These are phyloP conservation scores for Xylariales sp. DNA, from an alignment of 2,329 filamentous ascomycete species.

Conservation along the genomic window DNA sequence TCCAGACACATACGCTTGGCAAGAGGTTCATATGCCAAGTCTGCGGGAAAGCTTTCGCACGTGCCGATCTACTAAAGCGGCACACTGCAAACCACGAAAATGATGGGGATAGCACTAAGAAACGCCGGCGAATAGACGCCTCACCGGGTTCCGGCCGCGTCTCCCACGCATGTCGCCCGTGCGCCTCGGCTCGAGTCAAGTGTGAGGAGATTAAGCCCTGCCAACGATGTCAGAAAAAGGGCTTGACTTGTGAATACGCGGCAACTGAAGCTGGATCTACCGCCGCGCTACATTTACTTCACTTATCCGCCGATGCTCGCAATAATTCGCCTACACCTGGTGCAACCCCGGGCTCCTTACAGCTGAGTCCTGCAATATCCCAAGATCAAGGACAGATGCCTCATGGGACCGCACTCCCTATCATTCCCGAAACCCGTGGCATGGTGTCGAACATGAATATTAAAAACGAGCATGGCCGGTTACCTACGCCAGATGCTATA, in stretches of 20 bases:
- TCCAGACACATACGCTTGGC: conserved; percentile 46
- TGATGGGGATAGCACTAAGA: conserved; percentile 58
- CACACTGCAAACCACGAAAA: conserved; percentile 64
- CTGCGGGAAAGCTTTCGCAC: conserved; percentile 65
- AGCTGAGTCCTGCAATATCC: conserved; percentile 35
- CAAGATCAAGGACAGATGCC: conserved; percentile 37
- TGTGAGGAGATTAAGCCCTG: conserved; percentile 68
- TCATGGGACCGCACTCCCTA: conserved; percentile 33
- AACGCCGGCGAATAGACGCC: conserved; percentile 58
- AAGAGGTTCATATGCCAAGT: conserved; percentile 52
- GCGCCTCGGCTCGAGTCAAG: conserved; percentile 64
- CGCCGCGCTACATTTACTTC: conserved; percentile 58
- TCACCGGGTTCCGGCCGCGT: conserved; percentile 62
- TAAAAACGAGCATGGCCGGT: conserved; percentile 51
- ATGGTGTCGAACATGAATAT: conserved; percentile 44
- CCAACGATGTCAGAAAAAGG: conserved; percentile 61
- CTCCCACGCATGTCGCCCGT: conserved; percentile 64
- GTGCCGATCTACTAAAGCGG: conserved; percentile 65
- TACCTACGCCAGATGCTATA: conserved; percentile 52
- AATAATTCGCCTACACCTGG: conserved; percentile 33
- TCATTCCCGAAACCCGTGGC: conserved; percentile 46
- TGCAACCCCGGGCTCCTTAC: conserved; percentile 22
- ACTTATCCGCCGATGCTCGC: conserved; percentile 55
- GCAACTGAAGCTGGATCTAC: conserved; percentile 54
- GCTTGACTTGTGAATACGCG: conserved; percentile 58